These are phyloP conservation scores for Sphaerostilbella broomeana DNA, from an alignment of 2,329 filamentous ascomycete species.

Conservation along the genomic window DNA sequence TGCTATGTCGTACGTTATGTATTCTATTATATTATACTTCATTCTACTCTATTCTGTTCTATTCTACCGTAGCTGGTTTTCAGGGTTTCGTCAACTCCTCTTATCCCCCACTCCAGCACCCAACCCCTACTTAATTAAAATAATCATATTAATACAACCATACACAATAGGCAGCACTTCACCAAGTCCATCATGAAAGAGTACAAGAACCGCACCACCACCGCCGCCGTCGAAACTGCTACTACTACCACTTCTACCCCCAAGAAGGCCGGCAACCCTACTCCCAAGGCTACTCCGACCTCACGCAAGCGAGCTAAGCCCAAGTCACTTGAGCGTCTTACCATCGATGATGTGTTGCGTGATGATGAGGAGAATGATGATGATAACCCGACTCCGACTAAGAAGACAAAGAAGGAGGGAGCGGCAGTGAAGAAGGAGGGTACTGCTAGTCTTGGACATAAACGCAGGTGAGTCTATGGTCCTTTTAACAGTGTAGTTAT, in stretches of 20 bases:
- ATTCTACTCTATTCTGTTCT: background rate
- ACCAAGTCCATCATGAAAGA: constrained; percentile 32
- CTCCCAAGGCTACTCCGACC: constrained; percentile 12
- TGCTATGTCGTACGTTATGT: constrained; percentile 34
- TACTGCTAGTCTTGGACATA: too few species aligned
- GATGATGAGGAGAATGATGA: constrained; percentile 17
- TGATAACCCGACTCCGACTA: constrained; percentile 18
- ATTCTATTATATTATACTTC: too few species aligned
- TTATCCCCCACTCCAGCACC: too few species aligned
- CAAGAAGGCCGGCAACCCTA: constrained; percentile 2
- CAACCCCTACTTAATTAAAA: too few species aligned
- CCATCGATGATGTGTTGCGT: constrained; percentile 2
- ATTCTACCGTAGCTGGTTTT: background rate
- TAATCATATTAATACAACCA: background rate
- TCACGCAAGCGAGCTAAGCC: constrained; percentile 16
- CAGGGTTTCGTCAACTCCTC: background rate
- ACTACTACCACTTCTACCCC: constrained; percentile 3
- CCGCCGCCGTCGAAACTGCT: constrained; percentile 2
- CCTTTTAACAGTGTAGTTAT: too few species aligned
- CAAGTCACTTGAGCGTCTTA: too few species aligned
- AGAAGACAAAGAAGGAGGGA: constrained; percentile 27
- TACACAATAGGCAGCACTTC: constrained; percentile 30
- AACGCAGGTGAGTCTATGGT: too few species aligned
- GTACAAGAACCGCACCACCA: constrained; percentile 25
- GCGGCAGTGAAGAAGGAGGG: constrained; percentile 20